phyloP scores from a whole-genome alignment of 192 early-diverging fungal genomes.

The Entrophospora sp. region DNA sequence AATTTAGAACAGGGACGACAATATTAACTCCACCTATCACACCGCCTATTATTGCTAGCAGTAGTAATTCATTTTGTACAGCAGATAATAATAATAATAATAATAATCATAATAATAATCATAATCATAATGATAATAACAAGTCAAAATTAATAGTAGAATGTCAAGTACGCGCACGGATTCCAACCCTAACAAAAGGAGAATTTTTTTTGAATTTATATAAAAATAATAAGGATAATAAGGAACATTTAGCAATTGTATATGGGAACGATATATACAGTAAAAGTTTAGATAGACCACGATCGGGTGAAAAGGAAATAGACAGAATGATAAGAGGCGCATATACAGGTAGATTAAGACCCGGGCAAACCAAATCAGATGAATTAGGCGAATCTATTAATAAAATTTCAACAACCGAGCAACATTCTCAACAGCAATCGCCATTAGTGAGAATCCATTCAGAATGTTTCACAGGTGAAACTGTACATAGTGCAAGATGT shows the following conservation, averaged over 20 bases:
- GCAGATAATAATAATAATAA: no score
- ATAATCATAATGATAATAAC: no score
- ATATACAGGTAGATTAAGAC: slow-evolving; percentile 43
- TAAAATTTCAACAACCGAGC: background rate
- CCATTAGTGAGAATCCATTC: slow-evolving; percentile 92
- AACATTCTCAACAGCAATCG: background rate
- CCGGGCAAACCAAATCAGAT: slow-evolving; percentile 13
- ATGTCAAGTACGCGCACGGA: slow-evolving; percentile 65
- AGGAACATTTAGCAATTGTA: slow-evolving; percentile 92
- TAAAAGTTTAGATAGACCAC: slow-evolving; percentile 51
- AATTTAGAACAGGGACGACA: no score
- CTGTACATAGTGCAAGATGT: slow-evolving; percentile 79
- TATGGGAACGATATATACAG: slow-evolving; percentile 78
- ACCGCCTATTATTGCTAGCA: no score
- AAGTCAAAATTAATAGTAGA: slow-evolving; percentile 27
- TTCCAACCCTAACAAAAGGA: slow-evolving; percentile 67
- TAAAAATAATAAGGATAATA: slow-evolving; percentile 71
- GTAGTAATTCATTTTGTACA: no score
- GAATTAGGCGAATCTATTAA: background rate
- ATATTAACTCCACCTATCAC: no score
- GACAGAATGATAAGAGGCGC: slow-evolving; percentile 79
- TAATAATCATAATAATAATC: no score
- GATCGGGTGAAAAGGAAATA: slow-evolving; percentile 63
- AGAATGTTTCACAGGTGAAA: slow-evolving; percentile 96
- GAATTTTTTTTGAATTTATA: slow-evolving; percentile 81